A percentile compares a stretch with the other conserved stretches of the same genome.
Evolutionary conservation across 2,329 filamentous ascomycete species (phyloP).

Genomic region (Trichoderma sp.): DNA sequence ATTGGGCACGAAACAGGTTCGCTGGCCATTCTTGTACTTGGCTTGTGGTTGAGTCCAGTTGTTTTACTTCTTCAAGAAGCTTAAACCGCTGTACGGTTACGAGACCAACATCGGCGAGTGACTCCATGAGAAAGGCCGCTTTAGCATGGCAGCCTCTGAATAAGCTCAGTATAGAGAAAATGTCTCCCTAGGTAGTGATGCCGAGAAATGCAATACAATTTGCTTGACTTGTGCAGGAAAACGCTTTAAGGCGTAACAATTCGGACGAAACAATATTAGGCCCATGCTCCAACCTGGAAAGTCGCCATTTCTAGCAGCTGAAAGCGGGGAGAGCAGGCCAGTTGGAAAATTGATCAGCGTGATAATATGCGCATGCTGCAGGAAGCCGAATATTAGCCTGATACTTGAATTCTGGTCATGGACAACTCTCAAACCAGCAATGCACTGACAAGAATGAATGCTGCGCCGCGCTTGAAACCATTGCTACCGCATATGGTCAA

Average conservation of each 20-base stretch:
- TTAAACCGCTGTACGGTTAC: conserved; percentile 2
- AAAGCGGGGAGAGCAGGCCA: neutral
- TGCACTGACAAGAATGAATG: neutral
- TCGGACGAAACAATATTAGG: neutral
- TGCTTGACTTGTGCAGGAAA: neutral
- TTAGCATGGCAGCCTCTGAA: neutral
- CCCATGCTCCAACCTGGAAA: neutral
- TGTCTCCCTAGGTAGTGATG: neutral
- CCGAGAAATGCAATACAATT: neutral
- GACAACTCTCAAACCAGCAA: neutral
- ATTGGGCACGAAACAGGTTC: neutral
- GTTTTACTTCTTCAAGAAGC: neutral
- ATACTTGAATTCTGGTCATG: neutral
- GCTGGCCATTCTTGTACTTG: neutral
- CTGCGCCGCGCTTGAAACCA: neutral
- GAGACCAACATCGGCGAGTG: conserved; percentile 3
- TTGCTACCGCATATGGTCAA: neutral
- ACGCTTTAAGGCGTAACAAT: neutral
- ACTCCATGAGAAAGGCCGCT: neutral
- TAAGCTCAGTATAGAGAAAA: neutral
- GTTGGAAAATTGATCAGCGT: neutral
- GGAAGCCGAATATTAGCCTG: conserved; percentile 16
- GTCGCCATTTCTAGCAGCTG: neutral
- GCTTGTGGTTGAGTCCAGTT: neutral
- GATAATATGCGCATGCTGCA: neutral